A percentile compares a stretch with the other conserved stretches of the same genome.
phyloP scores from a whole-genome alignment of 352 stramenopile species.

The Elongisporangium undulatum region DNA sequence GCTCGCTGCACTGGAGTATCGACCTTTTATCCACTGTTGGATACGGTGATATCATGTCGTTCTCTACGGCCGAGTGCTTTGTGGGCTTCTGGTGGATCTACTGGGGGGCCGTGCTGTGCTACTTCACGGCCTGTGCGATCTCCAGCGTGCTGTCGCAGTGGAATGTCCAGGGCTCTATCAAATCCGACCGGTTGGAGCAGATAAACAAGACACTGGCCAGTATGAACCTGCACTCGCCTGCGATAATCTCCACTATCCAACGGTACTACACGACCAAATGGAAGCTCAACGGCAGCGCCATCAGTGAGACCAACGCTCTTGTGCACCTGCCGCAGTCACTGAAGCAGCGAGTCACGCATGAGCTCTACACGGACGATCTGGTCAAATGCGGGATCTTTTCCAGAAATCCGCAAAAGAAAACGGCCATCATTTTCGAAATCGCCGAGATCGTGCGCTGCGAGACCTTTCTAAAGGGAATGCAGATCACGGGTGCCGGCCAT shows the following conservation, averaged over 20 bases:
- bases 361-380: constrained; percentile 19
- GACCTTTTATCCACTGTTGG: constrained; percentile 41
- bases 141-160: constrained; percentile 30
- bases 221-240: constrained; percentile 11
- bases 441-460: constrained; percentile 18
- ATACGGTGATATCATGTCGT: constrained; percentile 39
- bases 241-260: constrained; percentile 22
- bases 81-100: constrained; percentile 36
- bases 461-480: constrained; percentile 29
- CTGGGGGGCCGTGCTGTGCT: constrained; percentile 34
- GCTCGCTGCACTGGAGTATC: constrained; percentile 42
- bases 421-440: constrained; percentile 4
- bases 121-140: constrained; percentile 29
- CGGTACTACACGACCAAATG: constrained; percentile 46
- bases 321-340: constrained; percentile 26
- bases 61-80: constrained; percentile 27
- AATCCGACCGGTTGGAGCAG: constrained; percentile 21
- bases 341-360: constrained; percentile 6
- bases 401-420: constrained; percentile 1
- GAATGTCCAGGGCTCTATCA: constrained; percentile 19
- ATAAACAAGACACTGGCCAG: constrained; percentile 29
- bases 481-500: constrained; percentile 25
- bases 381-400: constrained; percentile 14
- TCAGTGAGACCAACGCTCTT: constrained; percentile 27
- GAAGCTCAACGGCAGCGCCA: constrained; percentile 36